phyloP scores from a whole-genome alignment of 2,329 filamentous ascomycete genomes.

The Stagonosporopsis vannaccii region DNA sequence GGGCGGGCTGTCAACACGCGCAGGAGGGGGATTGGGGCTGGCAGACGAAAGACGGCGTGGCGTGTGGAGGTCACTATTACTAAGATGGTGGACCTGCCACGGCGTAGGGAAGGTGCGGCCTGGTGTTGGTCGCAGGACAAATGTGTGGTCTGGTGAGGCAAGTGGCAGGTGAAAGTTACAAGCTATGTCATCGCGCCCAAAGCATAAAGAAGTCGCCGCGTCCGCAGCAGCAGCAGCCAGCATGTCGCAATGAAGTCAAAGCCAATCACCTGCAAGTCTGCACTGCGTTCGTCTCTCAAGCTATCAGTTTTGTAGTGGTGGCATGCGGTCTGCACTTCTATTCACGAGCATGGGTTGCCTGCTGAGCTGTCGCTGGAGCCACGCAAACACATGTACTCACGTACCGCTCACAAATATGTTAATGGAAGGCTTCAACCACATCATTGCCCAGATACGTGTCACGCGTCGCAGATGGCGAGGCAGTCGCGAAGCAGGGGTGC shows the following conservation, averaged over 20 bases:
- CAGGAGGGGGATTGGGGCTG: not conserved
- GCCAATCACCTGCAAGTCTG: not conserved
- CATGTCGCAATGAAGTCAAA: not conserved
- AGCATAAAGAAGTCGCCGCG: constrained; percentile 6
- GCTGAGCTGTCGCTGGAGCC: not conserved
- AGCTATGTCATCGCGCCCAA: constrained; percentile 13
- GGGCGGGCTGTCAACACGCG: constrained; percentile 13
- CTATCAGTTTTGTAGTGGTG: not conserved
- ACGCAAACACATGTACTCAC: not conserved
- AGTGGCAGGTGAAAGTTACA: constrained; percentile 17
- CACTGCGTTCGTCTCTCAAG: not conserved
- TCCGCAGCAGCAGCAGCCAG: constrained; percentile 1
- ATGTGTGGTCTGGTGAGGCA: not conserved
- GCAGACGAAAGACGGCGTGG: not conserved
- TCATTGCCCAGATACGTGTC: not conserved
- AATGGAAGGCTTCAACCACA: not conserved
- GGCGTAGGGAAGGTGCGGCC: constrained; percentile 1
- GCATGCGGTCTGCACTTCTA: not conserved
- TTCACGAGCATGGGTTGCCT: not conserved
- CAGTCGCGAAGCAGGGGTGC: not conserved
- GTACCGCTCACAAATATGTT: not conserved
- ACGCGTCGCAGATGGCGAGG: not conserved
- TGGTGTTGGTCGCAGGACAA: constrained; percentile 1
- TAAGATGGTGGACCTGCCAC: constrained; percentile 30
- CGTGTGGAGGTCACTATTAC: constrained; percentile 2